These are phyloP conservation scores for Trichoderma sp. DNA, from an alignment of 2,329 filamentous ascomycete species.

Conservation along the genomic window DNA sequence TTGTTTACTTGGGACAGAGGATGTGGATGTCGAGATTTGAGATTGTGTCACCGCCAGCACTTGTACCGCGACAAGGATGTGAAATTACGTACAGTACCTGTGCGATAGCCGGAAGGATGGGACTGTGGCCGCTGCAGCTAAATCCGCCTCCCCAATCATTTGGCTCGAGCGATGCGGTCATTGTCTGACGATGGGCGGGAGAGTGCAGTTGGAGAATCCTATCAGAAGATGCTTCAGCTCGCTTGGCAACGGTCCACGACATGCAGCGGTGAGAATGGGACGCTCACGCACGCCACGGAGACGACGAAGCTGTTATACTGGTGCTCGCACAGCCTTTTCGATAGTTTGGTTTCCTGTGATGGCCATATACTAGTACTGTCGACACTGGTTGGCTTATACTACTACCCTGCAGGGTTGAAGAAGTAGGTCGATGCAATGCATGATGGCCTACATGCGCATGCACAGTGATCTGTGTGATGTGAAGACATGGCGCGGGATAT, in stretches of 20 bases:
- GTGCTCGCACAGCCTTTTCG: slow-evolving; percentile 9
- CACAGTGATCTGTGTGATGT: slow-evolving; percentile 14
- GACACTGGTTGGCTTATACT: slow-evolving; percentile 2
- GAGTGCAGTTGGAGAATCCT: slow-evolving; percentile 2
- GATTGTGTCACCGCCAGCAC: slow-evolving; percentile 1
- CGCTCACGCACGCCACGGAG: background rate
- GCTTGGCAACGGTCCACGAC: slow-evolving; percentile 17
- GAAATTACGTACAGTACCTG: slow-evolving; percentile 4
- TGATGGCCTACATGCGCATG: slow-evolving; percentile 15
- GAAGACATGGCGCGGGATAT: background rate
- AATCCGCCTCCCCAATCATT: background rate
- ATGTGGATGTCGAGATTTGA: background rate
- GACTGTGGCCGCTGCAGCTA: background rate
- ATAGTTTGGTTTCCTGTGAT: slow-evolving; percentile 1
- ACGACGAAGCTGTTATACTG: background rate
- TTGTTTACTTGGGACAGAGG: background rate
- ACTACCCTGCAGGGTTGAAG: slow-evolving; percentile 1
- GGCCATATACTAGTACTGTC: background rate
- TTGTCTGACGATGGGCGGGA: slow-evolving; percentile 9
- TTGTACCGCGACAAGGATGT: background rate
- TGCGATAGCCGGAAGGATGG: slow-evolving; percentile 14
- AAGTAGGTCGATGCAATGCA: slow-evolving; percentile 9
- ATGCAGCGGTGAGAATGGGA: slow-evolving; percentile 17
- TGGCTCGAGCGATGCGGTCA: slow-evolving; percentile 2
- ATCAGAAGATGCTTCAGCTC: slow-evolving; percentile 16